Base-by-base conservation (phyloP, 768 basidiomycete genomes). In the Leucosporidium creatinivorum region DNA sequence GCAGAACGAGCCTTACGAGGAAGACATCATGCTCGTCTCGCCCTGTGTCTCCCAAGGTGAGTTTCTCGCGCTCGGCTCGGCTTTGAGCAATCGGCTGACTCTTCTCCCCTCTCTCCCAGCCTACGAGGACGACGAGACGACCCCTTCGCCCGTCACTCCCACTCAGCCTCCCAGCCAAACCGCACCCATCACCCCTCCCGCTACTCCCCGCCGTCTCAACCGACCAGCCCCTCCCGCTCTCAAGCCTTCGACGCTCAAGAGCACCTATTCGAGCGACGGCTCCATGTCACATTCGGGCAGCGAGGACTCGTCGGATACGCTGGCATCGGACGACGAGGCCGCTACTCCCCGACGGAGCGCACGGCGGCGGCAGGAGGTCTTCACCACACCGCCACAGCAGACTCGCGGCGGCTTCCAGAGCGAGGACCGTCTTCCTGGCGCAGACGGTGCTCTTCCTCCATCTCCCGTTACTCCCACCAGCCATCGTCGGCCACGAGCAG, bases 171-270 rank as follows among this genome's bases (percentile, higher is more conserved):
- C 18, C 36, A 58, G 23, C 57, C 57, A 26, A 8, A 21, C 57
- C 57, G 7, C 33, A 8, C 67, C 70, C 3, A 61, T 68, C 61
- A 68, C 70, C 0, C 70, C 70, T 17, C 70, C 70, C 17, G 61
- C 66, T 0, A 72, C 70, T 1, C 70, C 70, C 13, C 67, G 67
- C 21, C 51, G 65, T 18, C 39, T 52, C 13, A 55, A 51, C 15
- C 65, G 69, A 28, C 28, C 25, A 0, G 19, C 67, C 4, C 39
- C 67, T 49, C 26, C 50, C 25, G 58, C 52, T n/a, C 28, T 26
- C 5, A 18, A 55, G 1, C 44, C 67, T 17, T 33, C 57, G 48
- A 13, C 26, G 30, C 25, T 12, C 58, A 15, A 25, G 6, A 44
- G 13, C 47, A 55, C 63, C 19, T 50, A 28, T 9, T 54, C 70